Base-by-base conservation (phyloP, 2,329 filamentous ascomycete genomes). In the Lomentospora prolificans region DNA sequence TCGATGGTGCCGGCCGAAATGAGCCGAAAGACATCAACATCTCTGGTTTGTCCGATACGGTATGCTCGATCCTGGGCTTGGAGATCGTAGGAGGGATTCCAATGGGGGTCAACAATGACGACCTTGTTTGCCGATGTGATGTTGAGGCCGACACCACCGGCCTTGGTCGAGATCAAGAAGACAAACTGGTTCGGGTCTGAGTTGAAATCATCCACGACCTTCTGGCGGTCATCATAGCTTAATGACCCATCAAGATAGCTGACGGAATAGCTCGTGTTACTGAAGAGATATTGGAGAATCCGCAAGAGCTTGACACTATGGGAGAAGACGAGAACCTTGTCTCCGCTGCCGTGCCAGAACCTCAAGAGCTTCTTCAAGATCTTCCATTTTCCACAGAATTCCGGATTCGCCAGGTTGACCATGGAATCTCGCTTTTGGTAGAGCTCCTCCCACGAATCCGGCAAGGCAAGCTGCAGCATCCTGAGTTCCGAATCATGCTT, bases 111-210 rank as follows among this genome's bases (percentile, higher is more conserved):
- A 51, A 97, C 85, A 33, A 99, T 89, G 41, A 99, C 92, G 0
- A 99, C 94, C 70, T 97, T 97, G 71, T 99, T 99, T 1, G 94
- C 94, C 2, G 90, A 94, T 0, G 92, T 96, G 65, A 99, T 97
- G 66, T 99, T 99, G 27, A 99, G 76, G 0, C 94, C 94, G 0
- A 96, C 87, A 3, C 94, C 94, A 24, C 94, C 94, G 2, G 94
- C 91, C 65, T 87, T 89, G 5, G 94, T 96, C 22, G 89, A 95
- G 64, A 99, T 96, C 19, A 99, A 76, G 63, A 99, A 99, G 4
- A 96, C 90, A 64, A 99, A 99, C 64, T 94, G 89, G 3, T 77
- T 78, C 0, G 90, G 82, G 64, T 96, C 86, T 0, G 87, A 81
- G 67, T 99, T 99, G 79, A 96, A 99, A 51, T 90, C 86, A 64